phyloP scores from a whole-genome alignment of 1,284 basidiomycete genomes.

The Cutaneotrichosporon sp. region DNA sequence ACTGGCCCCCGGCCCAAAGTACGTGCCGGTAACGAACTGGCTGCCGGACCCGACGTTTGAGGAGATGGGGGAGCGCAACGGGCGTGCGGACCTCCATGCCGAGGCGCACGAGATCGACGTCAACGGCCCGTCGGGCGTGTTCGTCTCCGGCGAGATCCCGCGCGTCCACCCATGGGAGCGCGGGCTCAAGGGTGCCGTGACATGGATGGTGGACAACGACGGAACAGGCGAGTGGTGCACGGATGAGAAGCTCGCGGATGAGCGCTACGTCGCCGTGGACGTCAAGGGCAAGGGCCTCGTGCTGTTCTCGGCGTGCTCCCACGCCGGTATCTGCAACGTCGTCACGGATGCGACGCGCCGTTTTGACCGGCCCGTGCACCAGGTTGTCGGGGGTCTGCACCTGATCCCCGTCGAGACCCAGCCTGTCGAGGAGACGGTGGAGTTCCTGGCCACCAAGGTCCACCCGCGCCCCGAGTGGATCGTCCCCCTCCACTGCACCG shows the following conservation, averaged over 20 bases:
- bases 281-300: constrained; percentile 75
- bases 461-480: constrained; percentile 67
- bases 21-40: constrained; percentile 63
- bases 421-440: constrained; percentile 68
- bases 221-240: constrained; percentile 58
- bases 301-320: constrained; percentile 80
- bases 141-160: constrained; percentile 77
- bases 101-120: constrained; percentile 65
- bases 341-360: constrained; percentile 64
- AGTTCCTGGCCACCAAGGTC: constrained; percentile 65
- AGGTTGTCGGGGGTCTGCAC: constrained; percentile 80
- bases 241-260: constrained; percentile 76
- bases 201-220: constrained; percentile 59
- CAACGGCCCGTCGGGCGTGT: constrained; percentile 67
- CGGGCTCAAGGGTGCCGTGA: constrained; percentile 67
- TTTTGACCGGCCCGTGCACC: constrained; percentile 71
- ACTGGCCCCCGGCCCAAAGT: constrained; percentile 64
- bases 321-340: constrained; percentile 81
- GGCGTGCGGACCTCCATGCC: constrained; percentile 62
- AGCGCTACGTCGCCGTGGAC: constrained; percentile 73
- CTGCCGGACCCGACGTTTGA: constrained; percentile 70
- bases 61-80: constrained; percentile 63
- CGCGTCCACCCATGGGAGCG: constrained; percentile 66
- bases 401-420: constrained; percentile 66
- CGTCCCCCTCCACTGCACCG: constrained; percentile 80